These are phyloP conservation scores for Trametes polyzona DNA, from an alignment of 1,284 basidiomycete genomes.

Conservation along the genomic window DNA sequence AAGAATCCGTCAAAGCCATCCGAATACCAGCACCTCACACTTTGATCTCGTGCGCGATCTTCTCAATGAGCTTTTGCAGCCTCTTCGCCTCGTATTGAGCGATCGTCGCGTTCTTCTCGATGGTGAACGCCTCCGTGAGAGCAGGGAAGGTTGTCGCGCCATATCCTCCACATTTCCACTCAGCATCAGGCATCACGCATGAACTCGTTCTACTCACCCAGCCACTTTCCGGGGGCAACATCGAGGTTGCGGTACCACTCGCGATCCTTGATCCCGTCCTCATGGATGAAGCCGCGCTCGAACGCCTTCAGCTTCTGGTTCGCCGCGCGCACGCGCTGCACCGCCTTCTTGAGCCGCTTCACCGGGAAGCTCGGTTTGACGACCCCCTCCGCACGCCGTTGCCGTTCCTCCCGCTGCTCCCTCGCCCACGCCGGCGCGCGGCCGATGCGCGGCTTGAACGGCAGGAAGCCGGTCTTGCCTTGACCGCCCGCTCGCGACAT, in stretches of 20 bases:
- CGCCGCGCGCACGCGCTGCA: conserved; percentile 61
- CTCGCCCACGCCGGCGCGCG: conserved; percentile 18
- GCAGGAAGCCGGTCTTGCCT: conserved; percentile 18
- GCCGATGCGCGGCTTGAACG: conserved; percentile 30
- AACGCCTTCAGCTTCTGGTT: conserved; percentile 79
- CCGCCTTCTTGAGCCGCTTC: conserved; percentile 54
- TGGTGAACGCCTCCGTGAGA: conserved; percentile 78
- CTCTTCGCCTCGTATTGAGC: conserved; percentile 70
- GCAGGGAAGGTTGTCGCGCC: conserved; percentile 88
- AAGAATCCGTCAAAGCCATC: not conserved
- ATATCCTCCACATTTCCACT: conserved; percentile 55
- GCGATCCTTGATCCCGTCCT: conserved; percentile 78
- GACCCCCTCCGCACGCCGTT: conserved; percentile 7
- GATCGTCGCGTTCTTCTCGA: conserved; percentile 65
- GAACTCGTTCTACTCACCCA: conserved; percentile 53
- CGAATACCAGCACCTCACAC: conserved; percentile 2
- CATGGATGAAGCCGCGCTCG: conserved; percentile 85
- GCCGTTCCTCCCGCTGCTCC: conserved; percentile 14
- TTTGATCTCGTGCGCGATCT: conserved; percentile 26
- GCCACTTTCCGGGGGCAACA: conserved; percentile 91
- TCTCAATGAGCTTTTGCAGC: conserved; percentile 57
- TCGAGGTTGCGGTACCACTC: conserved; percentile 89
- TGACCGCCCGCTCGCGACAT: conserved; percentile 11
- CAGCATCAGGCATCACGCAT: not conserved
- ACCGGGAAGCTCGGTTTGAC: conserved; percentile 8